Percentiles rank a stretch among this genome's conserved stretches.
phyloP scores from a whole-genome alignment of 352 stramenopile species.

The Phytophthora hibernalis region DNA sequence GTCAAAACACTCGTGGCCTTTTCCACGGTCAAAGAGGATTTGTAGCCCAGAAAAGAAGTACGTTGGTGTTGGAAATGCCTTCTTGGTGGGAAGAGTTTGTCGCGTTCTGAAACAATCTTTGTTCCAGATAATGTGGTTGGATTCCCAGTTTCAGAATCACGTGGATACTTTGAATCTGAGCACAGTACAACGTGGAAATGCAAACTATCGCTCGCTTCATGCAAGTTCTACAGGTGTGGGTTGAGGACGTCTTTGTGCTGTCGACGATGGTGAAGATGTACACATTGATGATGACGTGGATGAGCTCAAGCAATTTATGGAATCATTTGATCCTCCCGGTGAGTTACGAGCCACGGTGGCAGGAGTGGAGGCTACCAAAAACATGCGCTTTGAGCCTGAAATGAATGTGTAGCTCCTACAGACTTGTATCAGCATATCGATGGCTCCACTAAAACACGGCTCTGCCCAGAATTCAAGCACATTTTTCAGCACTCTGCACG shows the following conservation, averaged over 20 bases:
- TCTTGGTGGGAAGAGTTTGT: slow-evolving; percentile 9
- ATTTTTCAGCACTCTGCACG: no score
- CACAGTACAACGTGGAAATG: neutral
- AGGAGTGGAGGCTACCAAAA: slow-evolving; percentile 7
- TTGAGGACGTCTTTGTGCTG: slow-evolving; percentile 1
- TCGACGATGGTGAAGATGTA: slow-evolving; percentile 12
- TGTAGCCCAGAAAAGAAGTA: neutral
- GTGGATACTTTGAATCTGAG: slow-evolving; percentile 1
- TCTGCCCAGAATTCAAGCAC: slow-evolving; percentile 18
- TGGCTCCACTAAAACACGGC: neutral
- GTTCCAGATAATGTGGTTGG: slow-evolving; percentile 12
- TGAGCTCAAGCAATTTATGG: neutral
- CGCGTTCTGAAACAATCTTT: slow-evolving; percentile 6
- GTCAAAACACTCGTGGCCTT: slow-evolving; percentile 11
- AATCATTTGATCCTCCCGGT: neutral
- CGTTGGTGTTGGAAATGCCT: slow-evolving; percentile 4
- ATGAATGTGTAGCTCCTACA: neutral
- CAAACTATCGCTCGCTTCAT: slow-evolving; percentile 12
- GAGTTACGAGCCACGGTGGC: neutral
- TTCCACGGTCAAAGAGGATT: slow-evolving; percentile 7
- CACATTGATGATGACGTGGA: slow-evolving; percentile 4
- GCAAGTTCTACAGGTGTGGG: neutral
- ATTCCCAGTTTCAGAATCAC: slow-evolving; percentile 15
- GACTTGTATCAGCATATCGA: no score
- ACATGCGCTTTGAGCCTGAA: slow-evolving; percentile 17